phyloP scores from a whole-genome alignment of 2,329 filamentous ascomycete genomes.

The Fusarium piperis region DNA sequence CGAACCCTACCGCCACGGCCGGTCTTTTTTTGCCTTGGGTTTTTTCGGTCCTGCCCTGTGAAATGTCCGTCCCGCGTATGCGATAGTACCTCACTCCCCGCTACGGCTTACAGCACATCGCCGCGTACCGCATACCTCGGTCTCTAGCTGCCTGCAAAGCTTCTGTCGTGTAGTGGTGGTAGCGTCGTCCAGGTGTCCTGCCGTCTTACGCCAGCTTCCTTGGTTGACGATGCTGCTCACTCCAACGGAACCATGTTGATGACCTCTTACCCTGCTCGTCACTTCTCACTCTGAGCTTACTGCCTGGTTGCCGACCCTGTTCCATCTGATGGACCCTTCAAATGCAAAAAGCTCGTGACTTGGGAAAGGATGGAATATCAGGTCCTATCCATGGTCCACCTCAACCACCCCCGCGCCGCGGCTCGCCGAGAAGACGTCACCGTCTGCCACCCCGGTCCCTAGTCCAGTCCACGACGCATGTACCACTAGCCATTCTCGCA shows the following conservation, averaged over 20 bases:
- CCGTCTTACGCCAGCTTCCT: conserved; percentile 10
- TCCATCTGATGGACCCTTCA: conserved; percentile 11
- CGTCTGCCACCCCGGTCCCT: conserved; percentile 14
- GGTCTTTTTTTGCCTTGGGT: background rate
- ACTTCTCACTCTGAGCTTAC: conserved; percentile 15
- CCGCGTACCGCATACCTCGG: conserved; percentile 18
- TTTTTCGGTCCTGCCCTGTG: conserved; percentile 5
- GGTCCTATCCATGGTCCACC: conserved; percentile 7
- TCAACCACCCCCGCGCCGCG: conserved; percentile 28
- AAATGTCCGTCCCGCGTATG: conserved; percentile 9
- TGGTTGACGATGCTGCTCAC: background rate
- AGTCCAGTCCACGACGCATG: conserved; percentile 27
- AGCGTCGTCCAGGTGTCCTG: conserved; percentile 9
- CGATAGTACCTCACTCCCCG: conserved; percentile 20
- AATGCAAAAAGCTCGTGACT: conserved; percentile 33
- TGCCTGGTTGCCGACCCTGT: conserved; percentile 12
- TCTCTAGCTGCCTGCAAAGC: background rate
- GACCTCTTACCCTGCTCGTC: conserved; percentile 1
- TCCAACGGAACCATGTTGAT: background rate
- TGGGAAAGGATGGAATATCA: conserved; percentile 14
- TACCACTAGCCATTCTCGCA: conserved; percentile 22
- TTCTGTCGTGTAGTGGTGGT: conserved; percentile 16
- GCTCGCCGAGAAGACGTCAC: conserved; percentile 33
- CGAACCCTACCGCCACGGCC: conserved; percentile 33
- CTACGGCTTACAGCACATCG: conserved; percentile 16